Evolutionary conservation across 208 protist genomes (phyloP), one percentile per base, ranked within the genome.

Genomic region (Trypanosoma melophagium): DNA sequence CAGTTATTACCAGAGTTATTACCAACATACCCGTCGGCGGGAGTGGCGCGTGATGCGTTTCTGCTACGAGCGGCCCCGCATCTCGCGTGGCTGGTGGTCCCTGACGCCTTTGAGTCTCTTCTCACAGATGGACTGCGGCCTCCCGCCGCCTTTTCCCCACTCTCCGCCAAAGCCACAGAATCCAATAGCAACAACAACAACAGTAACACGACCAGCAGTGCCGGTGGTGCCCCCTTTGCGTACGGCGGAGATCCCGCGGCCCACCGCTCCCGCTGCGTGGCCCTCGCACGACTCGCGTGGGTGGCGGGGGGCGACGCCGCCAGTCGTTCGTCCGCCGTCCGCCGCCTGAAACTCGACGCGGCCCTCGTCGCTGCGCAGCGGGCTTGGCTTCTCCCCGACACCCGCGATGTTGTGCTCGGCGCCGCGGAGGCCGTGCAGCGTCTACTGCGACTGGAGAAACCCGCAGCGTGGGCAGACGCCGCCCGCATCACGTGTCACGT

Each of bases 81-180:
- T 35, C 71, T 95, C 19, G 70, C 84, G 63, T 95, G 89, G 89
- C 74, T 95, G 25, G 81, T 72, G 25, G 80, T 71, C 4, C 84
- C 86, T 3, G 24, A 40, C 9, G 75, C 76, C 47, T 92, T 81
- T 63, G 69, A 89, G 22, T 71, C 89, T 5, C 65, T 95, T n/a
- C 53, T 79, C 0, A 54, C 50, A 24, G 84, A 92, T 42, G 89
- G 82, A 21, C 42, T 62, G 38, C 45, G 68, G 21, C 57, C 62
- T 2, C 55, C 66, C 7, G 60, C 76, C 10, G 66, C 76, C 53
- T 72, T 89, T 42, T 21, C 73, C 0, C n/a, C n/a, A n/a, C n/a
- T n/a, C n/a, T n/a, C n/a, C n/a, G n/a, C n/a, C n/a, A n/a, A n/a
- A n/a, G n/a, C n/a, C n/a, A n/a, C n/a, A n/a, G n/a, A n/a, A n/a